Evolutionary conservation across 257 asterid species (phyloP).

Genomic region (Jacaranda mimosifolia): DNA sequence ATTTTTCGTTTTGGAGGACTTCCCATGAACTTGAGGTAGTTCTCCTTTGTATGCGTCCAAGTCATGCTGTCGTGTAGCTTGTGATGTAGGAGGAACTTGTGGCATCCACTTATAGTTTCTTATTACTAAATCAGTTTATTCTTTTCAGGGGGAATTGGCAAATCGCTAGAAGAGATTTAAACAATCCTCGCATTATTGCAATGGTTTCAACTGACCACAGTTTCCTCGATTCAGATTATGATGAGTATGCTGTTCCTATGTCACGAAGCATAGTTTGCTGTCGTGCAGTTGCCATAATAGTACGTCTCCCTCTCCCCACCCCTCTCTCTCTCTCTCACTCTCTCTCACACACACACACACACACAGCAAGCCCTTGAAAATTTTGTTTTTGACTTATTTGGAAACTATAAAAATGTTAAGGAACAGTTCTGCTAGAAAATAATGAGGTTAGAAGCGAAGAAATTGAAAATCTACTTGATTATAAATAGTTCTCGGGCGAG

Average conservation of each 20-base stretch:
- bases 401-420: not conserved
- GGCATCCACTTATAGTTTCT: not conserved
- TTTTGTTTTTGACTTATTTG: not conserved
- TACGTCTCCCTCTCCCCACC: slow-evolving; percentile 56
- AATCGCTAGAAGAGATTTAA: slow-evolving; percentile 75
- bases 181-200: slow-evolving; percentile 76
- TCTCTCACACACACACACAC: not conserved
- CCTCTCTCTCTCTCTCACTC: slow-evolving; percentile 43
- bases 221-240: slow-evolving; percentile 58
- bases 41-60: not conserved
- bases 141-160: slow-evolving; percentile 92
- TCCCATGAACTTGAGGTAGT: slow-evolving; percentile 85
- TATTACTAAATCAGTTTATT: slow-evolving; percentile 29
- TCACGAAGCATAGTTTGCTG: slow-evolving; percentile 83
- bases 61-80: not conserved
- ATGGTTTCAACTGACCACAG: slow-evolving; percentile 77
- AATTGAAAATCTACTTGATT: not conserved
- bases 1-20: slow-evolving; percentile 79
- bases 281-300: slow-evolving; percentile 77
- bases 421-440: not conserved
- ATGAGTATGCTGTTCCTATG: slow-evolving; percentile 68
- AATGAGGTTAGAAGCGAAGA: not conserved
- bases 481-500: not conserved
- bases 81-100: not conserved
- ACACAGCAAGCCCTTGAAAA: too few species aligned